Conservation (phyloP, 1,284 basidiomycete genomes). For the Cerrena zonata region DNA sequence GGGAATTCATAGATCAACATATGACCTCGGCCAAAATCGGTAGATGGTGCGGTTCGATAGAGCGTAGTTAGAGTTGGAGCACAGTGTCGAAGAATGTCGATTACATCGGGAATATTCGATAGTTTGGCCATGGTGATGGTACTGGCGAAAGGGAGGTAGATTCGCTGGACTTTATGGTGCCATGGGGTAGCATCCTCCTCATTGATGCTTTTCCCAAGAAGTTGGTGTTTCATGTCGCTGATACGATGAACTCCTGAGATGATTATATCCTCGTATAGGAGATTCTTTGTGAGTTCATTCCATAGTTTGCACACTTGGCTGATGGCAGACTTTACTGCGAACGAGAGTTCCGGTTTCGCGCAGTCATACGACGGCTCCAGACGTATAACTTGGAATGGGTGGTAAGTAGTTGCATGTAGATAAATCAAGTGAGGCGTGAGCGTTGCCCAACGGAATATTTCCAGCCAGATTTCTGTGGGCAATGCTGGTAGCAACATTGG, state of each 20-base stretch:
- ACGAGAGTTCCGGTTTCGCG: conserved; percentile 12
- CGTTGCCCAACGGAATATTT: conserved; percentile 27
- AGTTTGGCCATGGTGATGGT: conserved; percentile 35
- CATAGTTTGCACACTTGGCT: conserved; percentile 54
- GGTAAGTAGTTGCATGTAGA: conserved; percentile 19
- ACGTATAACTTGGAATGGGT: conserved; percentile 21
- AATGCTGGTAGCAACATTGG: conserved; percentile 12
- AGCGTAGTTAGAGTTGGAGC: conserved; percentile 35
- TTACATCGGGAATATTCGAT: conserved; percentile 22
- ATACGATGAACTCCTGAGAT: no score
- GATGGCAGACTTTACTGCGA: conserved; percentile 36
- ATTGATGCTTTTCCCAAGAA: no score
- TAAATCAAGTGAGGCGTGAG: conserved; percentile 17
- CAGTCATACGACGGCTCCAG: no score
- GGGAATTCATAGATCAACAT: conserved; percentile 49
- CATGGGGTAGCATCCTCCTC: no score
- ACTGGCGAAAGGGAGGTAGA: conserved; percentile 50
- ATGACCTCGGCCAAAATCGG: no score
- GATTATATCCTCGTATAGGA: conserved; percentile 54
- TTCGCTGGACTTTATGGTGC: conserved; percentile 54
- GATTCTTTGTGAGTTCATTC: conserved; percentile 37
- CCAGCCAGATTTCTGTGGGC: conserved; percentile 27
- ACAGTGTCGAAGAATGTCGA: conserved; percentile 44
- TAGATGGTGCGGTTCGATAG: no score
- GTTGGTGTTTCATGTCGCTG: no score